phyloP scores from a whole-genome alignment of 2,329 filamentous ascomycete species.

The Penicillium sp. region DNA sequence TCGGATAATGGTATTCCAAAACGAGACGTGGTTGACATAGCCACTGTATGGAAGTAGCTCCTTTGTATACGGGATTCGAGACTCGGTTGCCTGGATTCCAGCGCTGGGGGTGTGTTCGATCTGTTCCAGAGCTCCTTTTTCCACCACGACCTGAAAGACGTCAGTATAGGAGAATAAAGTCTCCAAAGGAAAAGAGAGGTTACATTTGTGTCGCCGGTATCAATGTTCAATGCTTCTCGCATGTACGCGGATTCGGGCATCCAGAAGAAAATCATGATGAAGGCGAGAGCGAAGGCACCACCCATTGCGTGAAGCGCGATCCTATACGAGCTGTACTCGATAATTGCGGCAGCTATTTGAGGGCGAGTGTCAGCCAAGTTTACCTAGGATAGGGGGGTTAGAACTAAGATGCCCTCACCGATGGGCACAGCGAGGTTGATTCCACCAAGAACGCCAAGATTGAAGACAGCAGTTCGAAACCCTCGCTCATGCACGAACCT shows the following conservation, averaged over 20 bases:
- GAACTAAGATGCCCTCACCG: slow-evolving; percentile 26
- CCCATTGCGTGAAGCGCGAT: slow-evolving; percentile 43
- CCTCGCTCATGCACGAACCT: slow-evolving; percentile 48
- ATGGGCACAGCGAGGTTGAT: slow-evolving; percentile 46
- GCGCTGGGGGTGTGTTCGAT: slow-evolving; percentile 23
- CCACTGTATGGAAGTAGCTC: slow-evolving; percentile 41
- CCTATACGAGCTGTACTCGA: slow-evolving; percentile 39
- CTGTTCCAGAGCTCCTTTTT: slow-evolving; percentile 24
- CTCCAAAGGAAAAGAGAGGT: not conserved
- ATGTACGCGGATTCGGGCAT: slow-evolving; percentile 47
- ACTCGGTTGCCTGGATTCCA: slow-evolving; percentile 12
- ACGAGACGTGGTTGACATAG: slow-evolving; percentile 41
- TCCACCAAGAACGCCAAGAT: slow-evolving; percentile 45
- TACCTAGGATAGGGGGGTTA: not conserved
- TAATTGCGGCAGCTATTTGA: slow-evolving; percentile 39
- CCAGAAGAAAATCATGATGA: slow-evolving; percentile 45
- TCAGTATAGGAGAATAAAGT: not conserved
- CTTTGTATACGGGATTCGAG: slow-evolving; percentile 26
- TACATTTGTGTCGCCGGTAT: slow-evolving; percentile 33
- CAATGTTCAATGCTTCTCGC: slow-evolving; percentile 39
- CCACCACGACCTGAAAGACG: slow-evolving; percentile 8
- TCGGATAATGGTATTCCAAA: slow-evolving; percentile 40
- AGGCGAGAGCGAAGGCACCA: slow-evolving; percentile 41
- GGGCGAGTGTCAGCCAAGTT: not conserved
- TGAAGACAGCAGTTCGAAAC: slow-evolving; percentile 44